Evolutionary conservation across 192 early-diverging fungal genomes (phyloP).

Genomic region (Cladochytrium replicatum): DNA sequence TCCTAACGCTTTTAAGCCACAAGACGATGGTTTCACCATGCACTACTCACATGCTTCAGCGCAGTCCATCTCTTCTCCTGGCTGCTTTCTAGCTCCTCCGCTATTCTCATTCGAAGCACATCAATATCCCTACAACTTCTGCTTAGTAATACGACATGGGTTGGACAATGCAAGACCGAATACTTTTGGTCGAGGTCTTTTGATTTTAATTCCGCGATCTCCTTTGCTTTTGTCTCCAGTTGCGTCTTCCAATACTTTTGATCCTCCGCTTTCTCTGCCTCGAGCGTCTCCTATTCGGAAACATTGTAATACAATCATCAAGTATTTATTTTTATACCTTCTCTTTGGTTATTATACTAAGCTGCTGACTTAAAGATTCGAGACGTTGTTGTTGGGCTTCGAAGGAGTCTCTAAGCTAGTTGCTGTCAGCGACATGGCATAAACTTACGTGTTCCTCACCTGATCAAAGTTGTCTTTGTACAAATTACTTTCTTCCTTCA

Average conservation of each 20-base stretch:
- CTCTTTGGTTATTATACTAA: slow-evolving; percentile 16
- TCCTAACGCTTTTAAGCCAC: slow-evolving; percentile 10
- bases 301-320: not conserved
- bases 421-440: not conserved
- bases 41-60: slow-evolving; percentile 9
- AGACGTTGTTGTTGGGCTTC: slow-evolving; percentile 15
- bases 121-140: slow-evolving; percentile 19
- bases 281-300: slow-evolving; percentile 11
- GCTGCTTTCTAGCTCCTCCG: slow-evolving; percentile 16
- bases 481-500: slow-evolving; percentile 31
- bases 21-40: not conserved
- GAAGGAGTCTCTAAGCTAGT: not conserved
- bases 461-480: slow-evolving; percentile 38
- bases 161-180: not conserved
- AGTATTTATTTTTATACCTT: slow-evolving; percentile 13
- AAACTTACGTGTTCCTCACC: slow-evolving; percentile 10
- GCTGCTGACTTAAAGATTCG: slow-evolving; percentile 13
- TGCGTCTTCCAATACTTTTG: slow-evolving; percentile 15
- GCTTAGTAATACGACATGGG: too few species aligned
- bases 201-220: slow-evolving; percentile 11
- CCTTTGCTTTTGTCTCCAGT: slow-evolving; percentile 17
- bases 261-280: slow-evolving; percentile 12
- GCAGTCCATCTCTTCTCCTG: slow-evolving; percentile 14
- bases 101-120: slow-evolving; percentile 14
- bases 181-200: slow-evolving; percentile 19